Percentiles rank a stretch among this genome's conserved stretches.
Conservation (phyloP, 371 early-diverging fungal genomes). For the Mucor ambiguus region DNA sequence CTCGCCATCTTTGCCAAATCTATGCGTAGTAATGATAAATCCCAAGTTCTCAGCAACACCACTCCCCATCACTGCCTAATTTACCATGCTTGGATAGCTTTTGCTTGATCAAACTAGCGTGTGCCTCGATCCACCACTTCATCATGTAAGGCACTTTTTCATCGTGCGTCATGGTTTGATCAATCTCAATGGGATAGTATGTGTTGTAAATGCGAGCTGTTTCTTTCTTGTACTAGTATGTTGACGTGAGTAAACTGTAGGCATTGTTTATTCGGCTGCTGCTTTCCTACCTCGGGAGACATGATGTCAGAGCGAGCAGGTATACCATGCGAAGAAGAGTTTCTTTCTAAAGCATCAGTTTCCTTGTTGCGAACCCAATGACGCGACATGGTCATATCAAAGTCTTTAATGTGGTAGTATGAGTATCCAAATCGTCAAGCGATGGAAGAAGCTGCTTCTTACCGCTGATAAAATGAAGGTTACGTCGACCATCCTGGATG, state of each 20-base stretch:
- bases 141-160: conserved; percentile 73
- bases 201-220: conserved; percentile 54
- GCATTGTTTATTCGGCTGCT: background rate
- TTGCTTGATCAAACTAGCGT: conserved; percentile 53
- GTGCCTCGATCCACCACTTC: conserved; percentile 75
- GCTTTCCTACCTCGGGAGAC: conserved; percentile 37
- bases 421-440: too few species aligned
- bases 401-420: conserved; percentile 46
- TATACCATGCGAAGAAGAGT: conserved; percentile 64
- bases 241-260: background rate
- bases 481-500: conserved; percentile 46
- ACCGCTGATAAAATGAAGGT: conserved; percentile 67
- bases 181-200: conserved; percentile 78
- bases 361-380: conserved; percentile 59
- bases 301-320: conserved; percentile 51
- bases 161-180: conserved; percentile 46
- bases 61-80: background rate
- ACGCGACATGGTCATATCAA: conserved; percentile 79
- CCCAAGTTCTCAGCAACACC: background rate
- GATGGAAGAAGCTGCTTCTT: background rate
- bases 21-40: background rate
- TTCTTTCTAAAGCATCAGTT: conserved; percentile 51
- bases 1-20: conserved; percentile 60
- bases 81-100: conserved; percentile 51
- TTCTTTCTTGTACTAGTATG: conserved; percentile 45